These are phyloP conservation scores for Elaeis oleifera DNA, from an alignment of 202 grass and related monocot genomes.

Conservation along the genomic window DNA sequence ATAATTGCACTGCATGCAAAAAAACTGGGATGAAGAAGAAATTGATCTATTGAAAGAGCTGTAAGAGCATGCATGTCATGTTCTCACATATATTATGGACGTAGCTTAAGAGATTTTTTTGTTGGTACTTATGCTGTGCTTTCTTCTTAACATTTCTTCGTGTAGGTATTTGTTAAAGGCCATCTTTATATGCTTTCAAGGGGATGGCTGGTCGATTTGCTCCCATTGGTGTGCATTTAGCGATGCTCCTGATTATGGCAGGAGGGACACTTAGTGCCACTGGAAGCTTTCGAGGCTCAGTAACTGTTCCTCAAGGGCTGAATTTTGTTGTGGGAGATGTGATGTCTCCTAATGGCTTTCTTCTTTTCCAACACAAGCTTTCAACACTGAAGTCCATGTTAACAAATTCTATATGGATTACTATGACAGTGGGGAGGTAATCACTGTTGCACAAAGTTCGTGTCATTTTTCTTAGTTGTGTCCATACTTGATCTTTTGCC, in stretches of 20 bases:
- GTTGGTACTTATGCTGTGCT: too few species aligned
- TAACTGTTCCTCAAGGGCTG: conserved; percentile 82
- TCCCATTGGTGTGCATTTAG: conserved; percentile 83
- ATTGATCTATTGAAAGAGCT: too few species aligned
- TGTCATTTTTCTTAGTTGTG: background rate
- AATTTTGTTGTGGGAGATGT: conserved; percentile 93
- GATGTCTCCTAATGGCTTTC: conserved; percentile 62
- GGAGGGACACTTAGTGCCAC: conserved; percentile 80
- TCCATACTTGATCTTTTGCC: too few species aligned
- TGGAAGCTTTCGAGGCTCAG: conserved; percentile 77
- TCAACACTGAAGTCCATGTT: conserved; percentile 88
- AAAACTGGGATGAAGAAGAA: too few species aligned
- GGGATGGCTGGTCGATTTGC: conserved; percentile 72
- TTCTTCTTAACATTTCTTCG: too few species aligned
- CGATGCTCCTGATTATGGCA: conserved; percentile 91
- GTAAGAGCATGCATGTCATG: too few species aligned
- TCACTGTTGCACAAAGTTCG: background rate
- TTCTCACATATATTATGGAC: too few species aligned
- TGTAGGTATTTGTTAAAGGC: conserved; percentile 75
- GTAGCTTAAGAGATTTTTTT: too few species aligned
- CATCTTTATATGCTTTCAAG: conserved; percentile 82
- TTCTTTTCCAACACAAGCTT: conserved; percentile 53
- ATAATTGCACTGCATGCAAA: too few species aligned
- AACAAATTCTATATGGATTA: conserved; percentile 97
- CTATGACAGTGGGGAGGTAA: conserved; percentile 96